Conservation (phyloP, 176 grass and related monocot genomes). For the Carex kokanica region DNA sequence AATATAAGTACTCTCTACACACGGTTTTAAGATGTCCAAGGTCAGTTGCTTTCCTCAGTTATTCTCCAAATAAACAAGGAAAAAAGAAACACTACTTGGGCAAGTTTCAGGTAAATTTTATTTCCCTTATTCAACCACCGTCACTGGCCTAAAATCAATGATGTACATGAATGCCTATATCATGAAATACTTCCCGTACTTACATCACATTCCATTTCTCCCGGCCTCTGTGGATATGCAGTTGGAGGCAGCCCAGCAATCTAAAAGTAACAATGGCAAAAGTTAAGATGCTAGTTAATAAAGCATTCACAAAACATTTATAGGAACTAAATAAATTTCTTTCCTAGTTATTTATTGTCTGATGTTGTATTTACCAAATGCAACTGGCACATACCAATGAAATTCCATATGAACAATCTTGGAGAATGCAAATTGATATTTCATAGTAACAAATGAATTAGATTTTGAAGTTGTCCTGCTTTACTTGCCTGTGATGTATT, state of each 20-base stretch:
- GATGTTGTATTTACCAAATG: neutral
- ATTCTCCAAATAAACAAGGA: neutral
- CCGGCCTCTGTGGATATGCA: conserved; percentile 81
- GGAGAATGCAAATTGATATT: too few relatives aligned
- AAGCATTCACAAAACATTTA: neutral
- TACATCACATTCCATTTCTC: conserved; percentile 93
- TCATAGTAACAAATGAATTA: neutral
- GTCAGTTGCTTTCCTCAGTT: neutral
- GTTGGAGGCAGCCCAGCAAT: conserved; percentile 42
- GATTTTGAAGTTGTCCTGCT: neutral
- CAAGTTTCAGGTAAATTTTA: neutral
- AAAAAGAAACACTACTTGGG: neutral
- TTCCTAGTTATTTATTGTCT: neutral
- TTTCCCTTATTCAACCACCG: neutral
- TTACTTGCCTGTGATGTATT: conserved; percentile 38
- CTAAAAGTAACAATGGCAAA: neutral
- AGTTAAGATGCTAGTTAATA: neutral
- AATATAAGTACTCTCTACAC: neutral
- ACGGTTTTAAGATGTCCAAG: neutral
- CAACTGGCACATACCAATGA: neutral
- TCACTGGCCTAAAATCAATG: neutral
- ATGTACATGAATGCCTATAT: neutral
- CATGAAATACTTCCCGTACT: neutral
- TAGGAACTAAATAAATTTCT: neutral
- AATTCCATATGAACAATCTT: neutral